Conservation (phyloP, 148 eudicot genomes). For the Arbutus unedo region DNA sequence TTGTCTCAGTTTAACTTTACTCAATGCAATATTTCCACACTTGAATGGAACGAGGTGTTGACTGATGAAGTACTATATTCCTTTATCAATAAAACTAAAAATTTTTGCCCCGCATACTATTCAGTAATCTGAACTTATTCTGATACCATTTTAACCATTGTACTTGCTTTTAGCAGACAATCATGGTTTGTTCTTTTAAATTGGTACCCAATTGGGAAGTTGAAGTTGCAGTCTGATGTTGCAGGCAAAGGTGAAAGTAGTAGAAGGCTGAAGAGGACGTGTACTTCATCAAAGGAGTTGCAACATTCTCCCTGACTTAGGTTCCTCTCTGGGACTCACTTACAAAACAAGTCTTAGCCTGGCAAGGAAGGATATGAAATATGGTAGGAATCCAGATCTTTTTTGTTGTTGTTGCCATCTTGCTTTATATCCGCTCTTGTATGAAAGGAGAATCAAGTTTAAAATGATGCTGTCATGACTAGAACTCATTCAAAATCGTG, state of each 20-base stretch:
- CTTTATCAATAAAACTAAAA: not conserved
- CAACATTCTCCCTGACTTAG: slow-evolving; percentile 25
- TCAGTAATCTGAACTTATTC: not conserved
- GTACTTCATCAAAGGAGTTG: not conserved
- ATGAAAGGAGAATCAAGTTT: not conserved
- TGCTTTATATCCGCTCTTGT: not conserved
- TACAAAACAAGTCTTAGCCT: slow-evolving; percentile 16
- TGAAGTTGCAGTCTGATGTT: slow-evolving; percentile 1
- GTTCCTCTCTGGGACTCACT: slow-evolving; percentile 22
- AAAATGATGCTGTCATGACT: not conserved
- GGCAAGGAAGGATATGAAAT: slow-evolving; percentile 12
- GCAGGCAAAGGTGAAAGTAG: slow-evolving; percentile 16
- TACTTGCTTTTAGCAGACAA: not conserved
- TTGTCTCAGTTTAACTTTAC: not conserved
- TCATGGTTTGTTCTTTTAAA: not conserved
- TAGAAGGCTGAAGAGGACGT: slow-evolving; percentile 16
- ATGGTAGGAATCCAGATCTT: slow-evolving; percentile 9
- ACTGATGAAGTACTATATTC: too few relatives aligned
- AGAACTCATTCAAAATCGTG: not conserved
- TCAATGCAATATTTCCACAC: not conserved
- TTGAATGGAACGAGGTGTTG: not conserved
- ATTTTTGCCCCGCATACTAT: not conserved
- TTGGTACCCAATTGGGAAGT: not conserved
- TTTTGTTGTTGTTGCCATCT: slow-evolving; percentile 9
- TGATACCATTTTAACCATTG: not conserved